Conservation (phyloP, 2,329 filamentous ascomycete species). For the Fusarium sp. region DNA sequence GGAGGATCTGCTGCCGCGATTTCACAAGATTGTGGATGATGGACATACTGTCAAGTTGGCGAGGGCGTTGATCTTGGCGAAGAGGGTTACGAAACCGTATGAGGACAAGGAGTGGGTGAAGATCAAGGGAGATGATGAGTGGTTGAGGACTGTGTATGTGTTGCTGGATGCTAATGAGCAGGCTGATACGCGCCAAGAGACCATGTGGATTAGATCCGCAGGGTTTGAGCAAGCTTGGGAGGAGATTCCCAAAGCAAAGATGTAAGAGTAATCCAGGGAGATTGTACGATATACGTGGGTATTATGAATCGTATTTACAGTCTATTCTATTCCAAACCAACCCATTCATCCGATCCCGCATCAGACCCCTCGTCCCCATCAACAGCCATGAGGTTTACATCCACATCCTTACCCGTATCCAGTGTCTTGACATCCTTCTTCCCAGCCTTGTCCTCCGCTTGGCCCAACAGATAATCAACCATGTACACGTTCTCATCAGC, state of each 20-base stretch:
- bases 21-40: slow-evolving; percentile 72
- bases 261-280: slow-evolving; percentile 15
- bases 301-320: slow-evolving; percentile 40
- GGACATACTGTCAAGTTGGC: slow-evolving; percentile 84
- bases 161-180: slow-evolving; percentile 70
- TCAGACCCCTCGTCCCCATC: slow-evolving; percentile 49
- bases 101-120: slow-evolving; percentile 59
- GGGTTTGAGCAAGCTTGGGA: slow-evolving; percentile 76
- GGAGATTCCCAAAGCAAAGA: slow-evolving; percentile 47
- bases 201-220: slow-evolving; percentile 68
- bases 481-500: slow-evolving; percentile 91
- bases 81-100: slow-evolving; percentile 61
- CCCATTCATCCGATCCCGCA: slow-evolving; percentile 58
- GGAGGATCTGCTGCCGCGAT: slow-evolving; percentile 60
- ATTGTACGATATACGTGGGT: slow-evolving; percentile 37
- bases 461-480: slow-evolving; percentile 80
- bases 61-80: slow-evolving; percentile 74
- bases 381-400: slow-evolving; percentile 49
- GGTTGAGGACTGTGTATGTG: slow-evolving; percentile 70
- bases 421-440: slow-evolving; percentile 41
- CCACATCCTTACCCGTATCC: slow-evolving; percentile 37
- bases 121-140: slow-evolving; percentile 66
- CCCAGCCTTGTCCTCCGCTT: slow-evolving; percentile 53
- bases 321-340: slow-evolving; percentile 62
- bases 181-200: slow-evolving; percentile 47